These are phyloP conservation scores for Parasarocladium wereldwijsianum DNA, from an alignment of 2,329 filamentous ascomycete genomes.

Conservation along the genomic window DNA sequence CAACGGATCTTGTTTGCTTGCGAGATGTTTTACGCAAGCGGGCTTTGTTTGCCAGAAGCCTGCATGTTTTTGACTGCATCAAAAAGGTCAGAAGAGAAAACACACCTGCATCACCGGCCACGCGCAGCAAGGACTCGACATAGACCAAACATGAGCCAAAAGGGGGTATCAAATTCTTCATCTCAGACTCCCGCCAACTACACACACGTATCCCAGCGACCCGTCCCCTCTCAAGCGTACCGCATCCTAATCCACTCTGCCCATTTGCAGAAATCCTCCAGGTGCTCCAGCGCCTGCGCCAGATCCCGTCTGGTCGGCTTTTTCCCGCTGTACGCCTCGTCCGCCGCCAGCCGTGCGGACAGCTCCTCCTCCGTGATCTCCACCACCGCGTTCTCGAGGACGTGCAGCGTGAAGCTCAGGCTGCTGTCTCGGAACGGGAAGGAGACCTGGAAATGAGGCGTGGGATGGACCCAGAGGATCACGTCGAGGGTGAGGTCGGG, in stretches of 20 bases:
- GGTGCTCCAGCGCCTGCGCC: constrained; percentile 28
- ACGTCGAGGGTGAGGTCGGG: constrained; percentile 30
- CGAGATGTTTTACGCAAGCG: too few relatives aligned
- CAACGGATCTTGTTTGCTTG: too few relatives aligned
- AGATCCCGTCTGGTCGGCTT: constrained; percentile 25
- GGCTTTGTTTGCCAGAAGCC: too few relatives aligned
- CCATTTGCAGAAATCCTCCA: constrained; percentile 39
- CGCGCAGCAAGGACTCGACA: too few relatives aligned
- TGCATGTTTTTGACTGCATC: too few relatives aligned
- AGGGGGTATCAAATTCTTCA: too few relatives aligned
- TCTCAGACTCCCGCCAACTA: too few relatives aligned
- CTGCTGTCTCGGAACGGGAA: constrained; percentile 36
- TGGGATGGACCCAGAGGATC: constrained; percentile 33
- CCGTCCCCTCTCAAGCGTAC: constrained; percentile 14
- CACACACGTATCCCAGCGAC: too few relatives aligned
- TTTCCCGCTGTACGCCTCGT: constrained; percentile 14
- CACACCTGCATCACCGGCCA: too few relatives aligned
- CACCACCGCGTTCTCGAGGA: constrained; percentile 44
- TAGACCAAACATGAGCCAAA: too few relatives aligned
- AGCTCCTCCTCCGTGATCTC: constrained; percentile 43
- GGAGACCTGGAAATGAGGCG: constrained; percentile 33
- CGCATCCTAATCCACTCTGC: constrained; percentile 34
- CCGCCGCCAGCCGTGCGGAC: constrained; percentile 7
- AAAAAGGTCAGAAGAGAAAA: too few relatives aligned
- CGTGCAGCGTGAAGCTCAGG: constrained; percentile 40